Percentiles rank a stretch among this genome's conserved stretches.
Conservation (phyloP, 805 yeast genomes). For the Myxozyma sirexii region DNA sequence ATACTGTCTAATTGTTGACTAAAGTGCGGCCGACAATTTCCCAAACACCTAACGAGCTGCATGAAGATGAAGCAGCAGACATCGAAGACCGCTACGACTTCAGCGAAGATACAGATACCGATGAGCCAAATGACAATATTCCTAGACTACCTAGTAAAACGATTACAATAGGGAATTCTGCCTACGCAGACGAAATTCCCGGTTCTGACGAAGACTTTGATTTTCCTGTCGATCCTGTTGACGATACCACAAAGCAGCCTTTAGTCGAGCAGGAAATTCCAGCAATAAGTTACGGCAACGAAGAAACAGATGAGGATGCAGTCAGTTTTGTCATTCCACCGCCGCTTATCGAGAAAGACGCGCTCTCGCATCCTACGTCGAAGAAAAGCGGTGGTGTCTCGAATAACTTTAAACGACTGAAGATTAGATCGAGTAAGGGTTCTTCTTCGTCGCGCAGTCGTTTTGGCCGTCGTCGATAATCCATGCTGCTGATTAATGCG, state of each 20-base stretch:
- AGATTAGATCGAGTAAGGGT: constrained; percentile 4
- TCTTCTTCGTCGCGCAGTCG: neutral
- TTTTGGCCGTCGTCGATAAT: constrained; percentile 2
- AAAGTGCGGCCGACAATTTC: constrained; percentile 2
- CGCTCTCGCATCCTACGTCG: neutral
- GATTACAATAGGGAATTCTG: neutral
- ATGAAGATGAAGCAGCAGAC: neutral
- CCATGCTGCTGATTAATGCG: no score
- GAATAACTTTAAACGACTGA: constrained; percentile 45
- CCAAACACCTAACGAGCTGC: neutral
- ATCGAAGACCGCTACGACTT: neutral
- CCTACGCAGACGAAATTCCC: neutral
- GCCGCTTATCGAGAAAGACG: neutral
- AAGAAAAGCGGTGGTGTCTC: constrained; percentile 22
- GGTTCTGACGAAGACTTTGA: constrained; percentile 13
- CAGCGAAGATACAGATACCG: neutral
- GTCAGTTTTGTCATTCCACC: neutral
- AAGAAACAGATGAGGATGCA: neutral
- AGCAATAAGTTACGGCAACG: neutral
- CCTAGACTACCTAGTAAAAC: neutral
- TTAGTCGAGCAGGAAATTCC: neutral
- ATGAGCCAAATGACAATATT: neutral
- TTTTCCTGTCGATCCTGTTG: neutral
- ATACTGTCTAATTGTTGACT: neutral
- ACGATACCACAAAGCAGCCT: neutral